phyloP scores from a whole-genome alignment of 352 stramenopile species.

The Globisporangium cystogenes region DNA sequence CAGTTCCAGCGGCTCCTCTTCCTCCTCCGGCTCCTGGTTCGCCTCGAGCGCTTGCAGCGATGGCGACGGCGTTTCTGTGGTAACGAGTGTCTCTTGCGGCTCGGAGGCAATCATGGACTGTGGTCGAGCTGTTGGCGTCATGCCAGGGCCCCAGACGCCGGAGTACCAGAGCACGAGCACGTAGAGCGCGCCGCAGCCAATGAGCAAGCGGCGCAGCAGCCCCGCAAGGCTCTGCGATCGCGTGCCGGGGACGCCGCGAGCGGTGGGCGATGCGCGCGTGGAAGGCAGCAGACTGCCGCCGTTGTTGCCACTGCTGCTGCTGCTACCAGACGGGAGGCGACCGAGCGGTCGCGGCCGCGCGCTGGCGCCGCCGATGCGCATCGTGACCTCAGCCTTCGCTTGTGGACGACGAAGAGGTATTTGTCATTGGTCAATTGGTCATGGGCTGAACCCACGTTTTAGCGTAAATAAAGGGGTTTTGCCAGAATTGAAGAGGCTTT shows the following conservation, averaged over 20 bases:
- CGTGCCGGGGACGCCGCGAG: background rate
- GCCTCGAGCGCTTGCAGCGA: background rate
- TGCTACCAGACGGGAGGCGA: background rate
- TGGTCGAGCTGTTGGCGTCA: background rate
- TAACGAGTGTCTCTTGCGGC: slow-evolving; percentile 1
- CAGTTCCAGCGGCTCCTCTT: background rate
- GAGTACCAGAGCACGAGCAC: slow-evolving; percentile 18
- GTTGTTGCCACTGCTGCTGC: background rate
- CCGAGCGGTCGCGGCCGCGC: background rate
- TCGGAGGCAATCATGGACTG: too few species aligned
- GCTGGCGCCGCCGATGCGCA: background rate
- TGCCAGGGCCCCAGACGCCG: slow-evolving; percentile 9
- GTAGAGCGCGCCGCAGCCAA: slow-evolving; percentile 20
- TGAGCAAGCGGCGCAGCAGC: slow-evolving; percentile 14
- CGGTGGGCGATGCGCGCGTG: background rate
- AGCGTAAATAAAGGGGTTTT: too few species aligned
- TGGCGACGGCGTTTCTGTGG: background rate
- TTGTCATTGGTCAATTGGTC: too few species aligned
- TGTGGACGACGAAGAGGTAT: too few species aligned
- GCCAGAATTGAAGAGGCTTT: too few species aligned
- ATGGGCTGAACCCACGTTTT: too few species aligned
- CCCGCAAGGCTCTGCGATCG: slow-evolving; percentile 5
- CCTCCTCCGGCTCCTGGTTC: background rate
- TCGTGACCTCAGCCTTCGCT: background rate
- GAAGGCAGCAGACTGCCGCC: slow-evolving; percentile 9